Evolutionary conservation across 768 basidiomycete species (phyloP), one percentile per base, ranked within the genome.

Genomic region (Leccinum truebloodii): DNA sequence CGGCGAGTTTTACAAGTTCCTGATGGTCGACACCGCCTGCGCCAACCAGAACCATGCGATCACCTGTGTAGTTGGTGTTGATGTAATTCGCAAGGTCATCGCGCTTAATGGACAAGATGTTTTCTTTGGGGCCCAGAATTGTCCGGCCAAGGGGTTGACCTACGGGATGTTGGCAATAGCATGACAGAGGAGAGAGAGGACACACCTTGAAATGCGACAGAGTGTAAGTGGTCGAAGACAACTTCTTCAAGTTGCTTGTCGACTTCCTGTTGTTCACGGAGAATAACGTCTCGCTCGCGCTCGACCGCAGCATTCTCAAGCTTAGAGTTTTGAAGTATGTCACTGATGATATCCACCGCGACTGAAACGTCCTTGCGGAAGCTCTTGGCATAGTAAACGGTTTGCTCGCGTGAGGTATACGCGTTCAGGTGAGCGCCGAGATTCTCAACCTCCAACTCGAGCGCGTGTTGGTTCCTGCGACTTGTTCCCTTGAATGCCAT

Each of bases 221-320:
- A 82, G 76, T 99, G 97, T 60, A 99, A 78, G 73, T 99, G 97
- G 79, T 98, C 97, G 69, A 99, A 98, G 9, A 98, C 94, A 69
- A 98, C 95, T 76, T 98, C 97, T 79, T 98, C 95, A 55, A 92
- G 77, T 81, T 97, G 95, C 80, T 98, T 98, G 79, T 97, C 95
- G 32, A 98, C 97, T 80, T 98, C 97, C 79, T 98, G 92, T 79
- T 97, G 95, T 76, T 99, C 97, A 63, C 97, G 83, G 58, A 98
- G 76, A 66, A 98, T 98, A 46, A 98, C 95, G 73, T 95, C 94
- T 49, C 95, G 86, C 79, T 98, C 97, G 65, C 95, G 81, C 78
- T 98, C 97, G 66, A 99, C 87, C 1, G 95, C 95, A 28, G 81
- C 65, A 55, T 75, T 76, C 72, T 99, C 97, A 54, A 98, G 83